Conservation (phyloP, 352 stramenopile species). For the Globisporangium solare region DNA sequence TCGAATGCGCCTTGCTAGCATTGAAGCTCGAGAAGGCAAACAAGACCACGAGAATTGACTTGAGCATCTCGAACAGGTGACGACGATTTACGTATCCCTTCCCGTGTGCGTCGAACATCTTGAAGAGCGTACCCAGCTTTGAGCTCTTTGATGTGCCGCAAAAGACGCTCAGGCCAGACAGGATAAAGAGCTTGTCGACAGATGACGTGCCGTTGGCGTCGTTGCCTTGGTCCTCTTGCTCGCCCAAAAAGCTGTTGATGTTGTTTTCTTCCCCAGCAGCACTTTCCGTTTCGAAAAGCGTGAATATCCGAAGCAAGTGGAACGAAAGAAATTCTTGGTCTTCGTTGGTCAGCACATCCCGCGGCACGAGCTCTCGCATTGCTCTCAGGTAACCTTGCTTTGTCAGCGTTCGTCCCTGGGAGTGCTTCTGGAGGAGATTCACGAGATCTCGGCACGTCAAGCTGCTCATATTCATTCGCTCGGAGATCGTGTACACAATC, state of each 20-base stretch:
- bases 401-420: constrained; percentile 58
- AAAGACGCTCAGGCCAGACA: constrained; percentile 90
- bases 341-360: constrained; percentile 70
- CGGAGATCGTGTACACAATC: constrained; percentile 84
- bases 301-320: constrained; percentile 79
- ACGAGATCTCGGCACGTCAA: constrained; percentile 62
- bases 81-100: constrained; percentile 63
- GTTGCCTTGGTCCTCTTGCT: constrained; percentile 19
- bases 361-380: constrained; percentile 73
- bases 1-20: constrained; percentile 48
- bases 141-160: constrained; percentile 93
- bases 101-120: constrained; percentile 63
- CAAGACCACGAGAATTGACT: constrained; percentile 72
- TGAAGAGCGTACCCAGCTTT: constrained; percentile 90
- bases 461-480: constrained; percentile 77
- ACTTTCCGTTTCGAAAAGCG: constrained; percentile 77
- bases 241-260: constrained; percentile 15
- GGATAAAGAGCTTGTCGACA: constrained; percentile 65
- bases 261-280: constrained; percentile 34
- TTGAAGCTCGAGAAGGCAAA: constrained; percentile 86
- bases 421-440: constrained; percentile 66
- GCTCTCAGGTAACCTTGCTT: constrained; percentile 72
- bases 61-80: constrained; percentile 79
- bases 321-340: constrained; percentile 87
- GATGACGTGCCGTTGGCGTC: constrained; percentile 37